Evolutionary conservation across 306 rosid genomes (phyloP), one percentile per base, ranked within the genome.

Genomic region (Rubus idaeus): DNA sequence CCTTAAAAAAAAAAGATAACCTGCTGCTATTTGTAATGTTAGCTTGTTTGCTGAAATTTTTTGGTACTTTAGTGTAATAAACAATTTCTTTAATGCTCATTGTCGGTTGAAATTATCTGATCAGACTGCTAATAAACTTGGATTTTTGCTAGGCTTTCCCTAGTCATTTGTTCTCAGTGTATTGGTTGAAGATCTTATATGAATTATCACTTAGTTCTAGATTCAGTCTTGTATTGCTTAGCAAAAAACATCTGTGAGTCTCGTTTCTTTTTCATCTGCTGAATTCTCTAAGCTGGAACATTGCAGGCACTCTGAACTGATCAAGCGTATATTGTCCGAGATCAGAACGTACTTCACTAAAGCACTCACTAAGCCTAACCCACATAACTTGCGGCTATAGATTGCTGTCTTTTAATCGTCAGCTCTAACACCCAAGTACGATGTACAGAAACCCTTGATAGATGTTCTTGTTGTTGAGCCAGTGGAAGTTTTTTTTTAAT

Each of bases 241-340:
- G 66, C 10, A 8, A 39, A 52, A 71, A 39, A 20, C 13, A 57
- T 26, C 40, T 10, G 37, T 2, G 8, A 26, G 41, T 61, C n/a
- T 26, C 6, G 0, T 17, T 51, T 5, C 26, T 60, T 73, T 77
- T 68, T 75, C 73, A 53, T 58, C 71, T 61, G 53, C 77, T 87
- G 40, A 77, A 74, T 74, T 78, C 14, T 78, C 39, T 53, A 30
- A 79, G 71, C 77, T 58, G 71, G 73, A 73, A 83, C 60, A 74
- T 86, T 89, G 89, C 93, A 95, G 99, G 93, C 92, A 90, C 77
- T 49, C 89, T 74, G 88, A 85, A 77, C 87, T 92, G 84, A 86
- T 92, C 76, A 89, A 83, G 79, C 90, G 91, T 8, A 88, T 89
- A 86, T 80, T 82, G 75, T 91, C 97, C 18, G 97, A 95, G 88